phyloP scores from a whole-genome alignment of 169 alveolate genomes.

The Neospora caninum region DNA sequence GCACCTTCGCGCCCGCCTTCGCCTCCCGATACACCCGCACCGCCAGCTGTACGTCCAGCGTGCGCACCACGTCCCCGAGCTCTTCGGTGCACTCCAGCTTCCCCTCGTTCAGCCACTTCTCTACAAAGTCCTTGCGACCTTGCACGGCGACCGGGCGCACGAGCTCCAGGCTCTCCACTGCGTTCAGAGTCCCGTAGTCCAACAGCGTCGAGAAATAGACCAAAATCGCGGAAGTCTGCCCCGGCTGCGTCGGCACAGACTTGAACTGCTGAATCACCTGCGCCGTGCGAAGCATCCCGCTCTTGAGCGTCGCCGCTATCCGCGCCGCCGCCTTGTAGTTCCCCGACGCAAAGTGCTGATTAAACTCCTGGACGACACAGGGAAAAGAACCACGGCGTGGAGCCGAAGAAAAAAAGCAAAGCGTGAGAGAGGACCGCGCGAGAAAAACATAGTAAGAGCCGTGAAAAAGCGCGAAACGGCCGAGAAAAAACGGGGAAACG shows the following conservation, averaged over 20 bases:
- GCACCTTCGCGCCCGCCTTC: slow-evolving; percentile 90
- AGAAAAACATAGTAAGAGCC: too few relatives aligned
- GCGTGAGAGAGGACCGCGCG: neutral
- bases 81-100: slow-evolving; percentile 97
- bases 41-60: slow-evolving; percentile 92
- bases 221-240: slow-evolving; percentile 94
- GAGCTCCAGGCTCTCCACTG: slow-evolving; percentile 96
- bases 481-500: too few relatives aligned
- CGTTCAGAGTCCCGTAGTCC: slow-evolving; percentile 93
- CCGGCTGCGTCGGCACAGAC: slow-evolving; percentile 85
- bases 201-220: slow-evolving; percentile 96
- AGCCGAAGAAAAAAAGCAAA: neutral
- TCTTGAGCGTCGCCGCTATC: slow-evolving; percentile 94
- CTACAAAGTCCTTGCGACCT: slow-evolving; percentile 84
- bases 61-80: slow-evolving; percentile 95
- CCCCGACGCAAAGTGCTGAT: slow-evolving; percentile 72
- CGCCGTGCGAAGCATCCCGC: slow-evolving; percentile 93
- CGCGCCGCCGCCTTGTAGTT: slow-evolving; percentile 94
- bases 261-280: slow-evolving; percentile 95
- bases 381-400: neutral
- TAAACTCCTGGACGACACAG: slow-evolving; percentile 70
- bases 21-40: slow-evolving; percentile 90
- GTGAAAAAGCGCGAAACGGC: neutral
- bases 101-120: slow-evolving; percentile 96
- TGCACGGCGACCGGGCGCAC: slow-evolving; percentile 96